A percentile compares a stretch with the other conserved stretches of the same genome.
These are phyloP conservation scores for Immersiporthe knoxdaviesiana DNA, from an alignment of 2,329 filamentous ascomycete genomes.

Conservation along the genomic window DNA sequence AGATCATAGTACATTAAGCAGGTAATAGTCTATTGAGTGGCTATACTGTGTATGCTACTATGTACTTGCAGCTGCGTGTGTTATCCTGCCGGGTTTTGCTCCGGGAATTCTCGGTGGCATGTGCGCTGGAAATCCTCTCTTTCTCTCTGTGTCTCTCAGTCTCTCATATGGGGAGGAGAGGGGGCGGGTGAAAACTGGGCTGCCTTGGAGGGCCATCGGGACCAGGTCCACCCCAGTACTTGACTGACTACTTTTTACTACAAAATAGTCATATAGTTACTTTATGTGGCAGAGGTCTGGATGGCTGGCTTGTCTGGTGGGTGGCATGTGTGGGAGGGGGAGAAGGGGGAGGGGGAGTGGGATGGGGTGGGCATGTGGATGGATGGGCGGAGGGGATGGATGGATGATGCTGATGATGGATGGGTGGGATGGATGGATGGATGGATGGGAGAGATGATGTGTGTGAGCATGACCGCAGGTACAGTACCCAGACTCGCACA, in stretches of 20 bases:
- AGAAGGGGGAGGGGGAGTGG: neutral
- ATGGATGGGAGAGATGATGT: neutral
- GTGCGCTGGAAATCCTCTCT: neutral
- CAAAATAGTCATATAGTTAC: too few species aligned
- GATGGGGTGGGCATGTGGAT: neutral
- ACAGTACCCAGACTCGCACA: neutral
- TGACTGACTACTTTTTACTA: too few species aligned
- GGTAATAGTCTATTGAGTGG: too few species aligned
- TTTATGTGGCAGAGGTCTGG: neutral
- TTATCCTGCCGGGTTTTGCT: neutral
- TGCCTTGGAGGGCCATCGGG: neutral
- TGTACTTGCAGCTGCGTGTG: neutral
- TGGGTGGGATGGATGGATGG: neutral
- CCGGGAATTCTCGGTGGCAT: slow-evolving; percentile 1
- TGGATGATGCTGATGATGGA: neutral
- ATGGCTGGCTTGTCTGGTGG: neutral
- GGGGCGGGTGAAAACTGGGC: neutral
- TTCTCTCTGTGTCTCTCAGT: too few species aligned
- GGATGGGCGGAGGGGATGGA: slow-evolving; percentile 5
- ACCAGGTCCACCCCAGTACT: neutral
- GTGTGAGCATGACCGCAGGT: slow-evolving; percentile 10
- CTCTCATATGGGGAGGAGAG: neutral
- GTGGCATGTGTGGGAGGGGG: neutral
- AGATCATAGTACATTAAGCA: too few species aligned
- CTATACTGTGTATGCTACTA: too few species aligned